phyloP scores from a whole-genome alignment of 2,329 filamentous ascomycete species.

The Colletotrichum sp. region DNA sequence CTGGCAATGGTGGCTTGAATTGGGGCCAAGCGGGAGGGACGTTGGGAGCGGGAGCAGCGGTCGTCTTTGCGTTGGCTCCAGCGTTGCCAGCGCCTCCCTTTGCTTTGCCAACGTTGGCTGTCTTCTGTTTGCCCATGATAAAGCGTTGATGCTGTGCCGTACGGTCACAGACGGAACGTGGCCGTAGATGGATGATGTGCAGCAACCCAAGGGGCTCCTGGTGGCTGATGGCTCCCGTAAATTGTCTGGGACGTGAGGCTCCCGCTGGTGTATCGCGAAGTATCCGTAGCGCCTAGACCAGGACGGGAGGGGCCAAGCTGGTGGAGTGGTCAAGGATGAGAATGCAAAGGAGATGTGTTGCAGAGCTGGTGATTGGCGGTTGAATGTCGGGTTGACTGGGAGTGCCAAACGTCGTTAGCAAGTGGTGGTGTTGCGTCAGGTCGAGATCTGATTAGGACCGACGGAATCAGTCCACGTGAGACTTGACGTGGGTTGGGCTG shows the following conservation, averaged over 20 bases:
- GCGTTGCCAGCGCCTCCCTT: neutral
- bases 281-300: neutral
- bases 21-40: slow-evolving; percentile 67
- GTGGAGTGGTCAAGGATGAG: neutral
- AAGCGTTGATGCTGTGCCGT: slow-evolving; percentile 13
- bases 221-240: slow-evolving; percentile 9
- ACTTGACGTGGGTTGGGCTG: neutral
- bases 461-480: neutral
- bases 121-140: slow-evolving; percentile 25
- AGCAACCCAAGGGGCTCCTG: neutral
- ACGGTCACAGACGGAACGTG: neutral
- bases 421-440: neutral
- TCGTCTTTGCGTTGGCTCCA: slow-evolving; percentile 12
- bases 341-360: neutral
- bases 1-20: slow-evolving; percentile 71
- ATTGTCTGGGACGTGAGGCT: slow-evolving; percentile 17
- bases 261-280: neutral
- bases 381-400: neutral
- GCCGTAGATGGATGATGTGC: slow-evolving; percentile 1
- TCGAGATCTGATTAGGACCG: neutral
- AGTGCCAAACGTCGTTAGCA: neutral
- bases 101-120: slow-evolving; percentile 11
- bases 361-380: neutral
- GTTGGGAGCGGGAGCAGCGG: slow-evolving; percentile 13
- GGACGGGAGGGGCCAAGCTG: neutral